A percentile compares a stretch with the other conserved stretches of the same genome.
Evolutionary conservation across 2,329 filamentous ascomycete species (phyloP).

Genomic region (Monilinia laxa): DNA sequence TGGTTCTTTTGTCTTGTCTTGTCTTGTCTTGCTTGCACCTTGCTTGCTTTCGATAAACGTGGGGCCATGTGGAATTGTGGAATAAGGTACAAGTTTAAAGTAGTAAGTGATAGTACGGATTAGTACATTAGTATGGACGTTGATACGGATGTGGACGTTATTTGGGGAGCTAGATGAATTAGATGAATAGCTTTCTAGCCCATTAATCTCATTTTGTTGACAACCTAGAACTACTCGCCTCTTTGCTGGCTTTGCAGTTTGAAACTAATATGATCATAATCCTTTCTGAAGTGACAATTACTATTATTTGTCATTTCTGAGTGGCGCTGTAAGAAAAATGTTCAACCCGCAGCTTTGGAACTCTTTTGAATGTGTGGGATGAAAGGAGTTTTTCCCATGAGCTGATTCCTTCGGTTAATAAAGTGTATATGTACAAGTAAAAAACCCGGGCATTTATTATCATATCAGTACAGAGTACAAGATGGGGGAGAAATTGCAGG

Average conservation of each 20-base stretch:
- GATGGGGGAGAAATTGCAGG: conserved; percentile 13
- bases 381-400: too few species aligned
- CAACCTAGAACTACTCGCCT: background rate
- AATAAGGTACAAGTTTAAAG: conserved; percentile 11
- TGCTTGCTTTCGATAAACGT: conserved; percentile 14
- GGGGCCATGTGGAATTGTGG: conserved; percentile 12
- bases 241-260: background rate
- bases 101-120: background rate
- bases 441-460: background rate
- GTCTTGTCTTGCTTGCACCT: conserved; percentile 13
- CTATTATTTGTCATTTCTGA: background rate
- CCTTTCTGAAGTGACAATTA: background rate
- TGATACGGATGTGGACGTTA: background rate
- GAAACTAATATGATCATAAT: background rate
- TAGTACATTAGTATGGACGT: background rate
- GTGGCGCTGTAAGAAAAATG: conserved; percentile 4
- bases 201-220: background rate
- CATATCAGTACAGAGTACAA: background rate
- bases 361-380: background rate
- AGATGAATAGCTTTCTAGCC: background rate
- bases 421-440: too few species aligned
- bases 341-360: conserved; percentile 5
- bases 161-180: background rate
- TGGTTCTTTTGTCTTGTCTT: background rate
- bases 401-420: background rate